A percentile compares a stretch with the other conserved stretches of the same genome.
Evolutionary conservation across 306 rosid species (phyloP).

Genomic region (Castanea sativa): DNA sequence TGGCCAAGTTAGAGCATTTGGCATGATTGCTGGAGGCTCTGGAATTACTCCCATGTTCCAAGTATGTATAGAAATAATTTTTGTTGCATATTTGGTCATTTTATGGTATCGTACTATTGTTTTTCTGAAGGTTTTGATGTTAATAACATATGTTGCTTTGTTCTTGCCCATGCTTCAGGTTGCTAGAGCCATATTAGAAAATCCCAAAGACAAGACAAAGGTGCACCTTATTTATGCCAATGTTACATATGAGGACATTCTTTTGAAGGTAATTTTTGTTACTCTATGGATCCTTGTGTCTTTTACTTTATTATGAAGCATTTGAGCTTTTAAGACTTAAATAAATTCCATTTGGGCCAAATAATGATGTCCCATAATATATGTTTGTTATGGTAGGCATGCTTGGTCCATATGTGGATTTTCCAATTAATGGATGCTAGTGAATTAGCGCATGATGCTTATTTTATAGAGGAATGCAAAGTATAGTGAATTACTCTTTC

Average conservation of each 20-base stretch:
- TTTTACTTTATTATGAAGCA: neutral
- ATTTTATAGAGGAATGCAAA: neutral
- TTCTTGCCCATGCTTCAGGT: slow-evolving; percentile 46
- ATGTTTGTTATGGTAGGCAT: neutral
- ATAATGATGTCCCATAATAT: slow-evolving; percentile 9
- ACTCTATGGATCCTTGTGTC: neutral
- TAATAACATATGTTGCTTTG: slow-evolving; percentile 5
- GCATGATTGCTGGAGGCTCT: slow-evolving; percentile 99
- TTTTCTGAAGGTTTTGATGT: neutral
- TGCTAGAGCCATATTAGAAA: slow-evolving; percentile 89
- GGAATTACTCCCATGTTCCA: slow-evolving; percentile 99
- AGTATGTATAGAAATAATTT: slow-evolving; percentile 37
- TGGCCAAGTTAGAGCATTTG: slow-evolving; percentile 89
- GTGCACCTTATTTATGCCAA: slow-evolving; percentile 98
- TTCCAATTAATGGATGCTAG: slow-evolving; percentile 3
- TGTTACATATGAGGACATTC: slow-evolving; percentile 82
- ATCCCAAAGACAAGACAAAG: slow-evolving; percentile 79
- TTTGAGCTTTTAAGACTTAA: slow-evolving; percentile 3
- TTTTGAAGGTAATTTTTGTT: slow-evolving; percentile 64
- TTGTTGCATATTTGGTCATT: slow-evolving; percentile 12
- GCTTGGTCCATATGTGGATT: neutral
- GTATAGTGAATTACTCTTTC: neutral
- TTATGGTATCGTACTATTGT: neutral
- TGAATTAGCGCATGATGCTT: neutral
- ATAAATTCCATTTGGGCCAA: neutral